Evolutionary conservation across 164 flowering plant genomes (phyloP), one percentile per base, ranked within the genome.

Genomic region (Vitis rupestris): DNA sequence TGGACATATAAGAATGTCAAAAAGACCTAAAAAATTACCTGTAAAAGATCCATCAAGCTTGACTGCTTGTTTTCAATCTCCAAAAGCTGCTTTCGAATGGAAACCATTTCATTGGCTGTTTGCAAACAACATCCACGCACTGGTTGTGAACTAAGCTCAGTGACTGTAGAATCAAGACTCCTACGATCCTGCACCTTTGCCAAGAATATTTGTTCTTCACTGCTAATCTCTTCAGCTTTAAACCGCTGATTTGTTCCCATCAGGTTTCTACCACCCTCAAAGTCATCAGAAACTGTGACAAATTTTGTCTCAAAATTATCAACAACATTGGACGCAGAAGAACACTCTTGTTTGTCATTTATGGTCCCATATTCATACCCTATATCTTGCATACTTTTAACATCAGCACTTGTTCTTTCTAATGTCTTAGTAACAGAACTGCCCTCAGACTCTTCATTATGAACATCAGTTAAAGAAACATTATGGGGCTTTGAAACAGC

Each of bases 11-110:
- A 9, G 61, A 61, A 47, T 19, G 29, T 56, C 16, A 13, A 70
- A 51, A 51, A 59, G 12, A 14, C 54, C 19, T 31, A 78, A 73
- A 10, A 12, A 3, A 72, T 50, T 80, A 94, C 98, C 98, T 90
- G 86, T 19, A 94, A 71, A 68, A 90, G 74, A 76, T 90, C 84
- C 87, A 90, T 76, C 63, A 92, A 73, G 58, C 71, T 86, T 31
- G 97, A 86, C 75, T 94, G 97, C 75, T 86, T 89, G 67, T 69
- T 83, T 75, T 92, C 93, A 53, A 94, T 88, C 70, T 89, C 94
- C 74, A 81, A 50, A 51, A 94, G 93, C 19, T 94, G 90, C 71
- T 87, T 87, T 30, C 81, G 80, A 31, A 94, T 85, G 76, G 67
- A 79, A 71, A 63, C 75, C 81, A 89, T 79, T 70, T 86, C 93